phyloP scores from a whole-genome alignment of 768 basidiomycete species.

The Hericium erinaceus region DNA sequence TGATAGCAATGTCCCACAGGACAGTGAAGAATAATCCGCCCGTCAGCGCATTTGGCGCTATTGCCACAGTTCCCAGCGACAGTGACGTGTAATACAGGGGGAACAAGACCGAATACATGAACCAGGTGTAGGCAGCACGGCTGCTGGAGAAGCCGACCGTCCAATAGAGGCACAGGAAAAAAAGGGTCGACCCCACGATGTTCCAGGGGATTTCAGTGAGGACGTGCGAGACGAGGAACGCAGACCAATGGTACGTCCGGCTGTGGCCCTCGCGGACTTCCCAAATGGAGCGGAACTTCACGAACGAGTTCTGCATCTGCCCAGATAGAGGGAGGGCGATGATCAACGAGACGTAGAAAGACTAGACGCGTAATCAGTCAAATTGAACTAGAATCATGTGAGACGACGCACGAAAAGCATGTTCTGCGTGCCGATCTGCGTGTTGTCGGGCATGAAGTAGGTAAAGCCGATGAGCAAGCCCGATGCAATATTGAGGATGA shows the following conservation, averaged over 20 bases:
- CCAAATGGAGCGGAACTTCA: conserved; percentile 28
- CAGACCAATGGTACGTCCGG: conserved; percentile 33
- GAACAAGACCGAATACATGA: conserved; percentile 28
- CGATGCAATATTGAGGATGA: conserved; percentile 23
- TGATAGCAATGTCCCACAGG: conserved; percentile 30
- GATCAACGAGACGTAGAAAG: conserved; percentile 26
- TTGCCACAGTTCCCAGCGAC: not conserved
- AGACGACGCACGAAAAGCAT: conserved; percentile 30
- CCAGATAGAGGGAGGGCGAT: conserved; percentile 28
- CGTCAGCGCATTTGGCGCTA: not conserved
- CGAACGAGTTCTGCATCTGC: conserved; percentile 33
- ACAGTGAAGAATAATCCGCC: conserved; percentile 11
- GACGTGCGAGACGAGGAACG: conserved; percentile 26
- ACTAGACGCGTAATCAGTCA: conserved; percentile 7
- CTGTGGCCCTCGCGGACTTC: conserved; percentile 33
- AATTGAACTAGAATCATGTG: not conserved
- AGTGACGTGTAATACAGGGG: conserved; percentile 25
- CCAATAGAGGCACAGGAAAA: conserved; percentile 43
- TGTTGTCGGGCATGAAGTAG: conserved; percentile 27
- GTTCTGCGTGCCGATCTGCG: conserved; percentile 32
- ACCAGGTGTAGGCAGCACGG: conserved; percentile 32
- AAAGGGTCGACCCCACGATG: conserved; percentile 28
- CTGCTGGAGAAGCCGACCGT: conserved; percentile 29
- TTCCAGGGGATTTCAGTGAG: conserved; percentile 36
- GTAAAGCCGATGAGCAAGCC: conserved; percentile 34